Percentiles rank a stretch among this genome's conserved stretches.
Conservation (phyloP, 2,329 filamentous ascomycete genomes). For the Diaporthe vexans region DNA sequence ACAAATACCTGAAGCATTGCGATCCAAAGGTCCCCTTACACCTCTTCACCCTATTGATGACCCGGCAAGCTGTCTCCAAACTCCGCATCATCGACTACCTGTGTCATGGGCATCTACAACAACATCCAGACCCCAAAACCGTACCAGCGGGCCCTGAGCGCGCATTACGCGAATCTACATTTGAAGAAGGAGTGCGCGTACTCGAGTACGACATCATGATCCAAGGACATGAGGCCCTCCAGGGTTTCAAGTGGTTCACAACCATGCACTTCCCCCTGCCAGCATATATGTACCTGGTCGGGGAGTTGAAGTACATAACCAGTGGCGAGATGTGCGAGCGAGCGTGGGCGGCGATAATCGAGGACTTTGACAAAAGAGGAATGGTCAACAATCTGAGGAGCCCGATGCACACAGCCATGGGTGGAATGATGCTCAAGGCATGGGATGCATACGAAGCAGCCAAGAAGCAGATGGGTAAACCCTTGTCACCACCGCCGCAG, state of each 20-base stretch:
- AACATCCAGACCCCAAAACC: slow-evolving; percentile 49
- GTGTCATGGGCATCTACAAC: slow-evolving; percentile 58
- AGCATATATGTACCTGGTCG: slow-evolving; percentile 72
- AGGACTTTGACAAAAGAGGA: slow-evolving; percentile 67
- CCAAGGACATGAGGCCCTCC: slow-evolving; percentile 64
- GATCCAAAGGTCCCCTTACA: slow-evolving; percentile 72
- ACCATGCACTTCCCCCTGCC: slow-evolving; percentile 72
- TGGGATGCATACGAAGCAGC: slow-evolving; percentile 71
- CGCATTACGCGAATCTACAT: slow-evolving; percentile 64
- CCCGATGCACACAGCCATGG: slow-evolving; percentile 71
- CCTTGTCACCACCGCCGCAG: slow-evolving; percentile 56
- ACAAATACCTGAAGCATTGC: slow-evolving; percentile 68
- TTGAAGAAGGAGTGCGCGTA: slow-evolving; percentile 69
- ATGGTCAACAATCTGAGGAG: slow-evolving; percentile 64
- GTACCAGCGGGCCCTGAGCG: slow-evolving; percentile 53
- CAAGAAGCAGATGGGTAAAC: slow-evolving; percentile 59
- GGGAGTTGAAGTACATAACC: slow-evolving; percentile 66
- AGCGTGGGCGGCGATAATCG: slow-evolving; percentile 69
- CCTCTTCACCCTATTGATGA: slow-evolving; percentile 71
- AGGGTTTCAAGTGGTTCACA: slow-evolving; percentile 71
- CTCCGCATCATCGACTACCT: slow-evolving; percentile 69
- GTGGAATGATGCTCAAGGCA: slow-evolving; percentile 70
- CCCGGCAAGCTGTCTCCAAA: slow-evolving; percentile 68
- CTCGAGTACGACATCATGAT: slow-evolving; percentile 72
- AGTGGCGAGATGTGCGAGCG: slow-evolving; percentile 70